These are phyloP conservation scores for Hemerocallis citrina DNA, from an alignment of 106 monocot genomes.

Conservation along the genomic window DNA sequence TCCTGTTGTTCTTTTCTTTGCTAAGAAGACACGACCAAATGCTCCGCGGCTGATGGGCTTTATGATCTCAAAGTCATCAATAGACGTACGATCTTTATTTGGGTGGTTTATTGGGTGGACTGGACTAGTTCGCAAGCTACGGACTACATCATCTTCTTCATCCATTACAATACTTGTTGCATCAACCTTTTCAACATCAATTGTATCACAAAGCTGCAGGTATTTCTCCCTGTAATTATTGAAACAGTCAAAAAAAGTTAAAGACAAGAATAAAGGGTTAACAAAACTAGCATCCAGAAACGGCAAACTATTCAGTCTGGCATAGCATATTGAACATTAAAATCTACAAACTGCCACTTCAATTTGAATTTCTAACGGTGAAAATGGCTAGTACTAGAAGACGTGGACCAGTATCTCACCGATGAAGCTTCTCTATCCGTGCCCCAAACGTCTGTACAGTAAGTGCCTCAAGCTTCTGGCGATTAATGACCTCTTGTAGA, in stretches of 20 bases:
- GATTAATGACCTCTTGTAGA: constrained; percentile 89
- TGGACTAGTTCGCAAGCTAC: constrained; percentile 86
- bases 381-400: background rate
- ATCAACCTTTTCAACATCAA: constrained; percentile 90
- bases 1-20: constrained; percentile 97
- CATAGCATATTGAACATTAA: background rate
- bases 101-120: constrained; percentile 54
- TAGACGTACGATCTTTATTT: constrained; percentile 93
- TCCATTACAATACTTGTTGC: constrained; percentile 72
- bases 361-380: background rate
- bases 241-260: constrained; percentile 4
- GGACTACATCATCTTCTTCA: constrained; percentile 90
- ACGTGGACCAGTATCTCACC: constrained; percentile 25
- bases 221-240: constrained; percentile 82
- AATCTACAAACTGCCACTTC: background rate
- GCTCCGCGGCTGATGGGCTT: constrained; percentile 99
- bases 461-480: constrained; percentile 82
- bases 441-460: constrained; percentile 98
- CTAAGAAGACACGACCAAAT: constrained; percentile 97
- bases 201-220: constrained; percentile 81
- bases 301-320: background rate
- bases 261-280: constrained; percentile 4
- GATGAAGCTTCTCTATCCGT: constrained; percentile 93
- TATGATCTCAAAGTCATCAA: constrained; percentile 99
- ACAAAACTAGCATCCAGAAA: too few species aligned